Evolutionary conservation across 129 eudicot species (phyloP).

Genomic region (Flaveria robusta): DNA sequence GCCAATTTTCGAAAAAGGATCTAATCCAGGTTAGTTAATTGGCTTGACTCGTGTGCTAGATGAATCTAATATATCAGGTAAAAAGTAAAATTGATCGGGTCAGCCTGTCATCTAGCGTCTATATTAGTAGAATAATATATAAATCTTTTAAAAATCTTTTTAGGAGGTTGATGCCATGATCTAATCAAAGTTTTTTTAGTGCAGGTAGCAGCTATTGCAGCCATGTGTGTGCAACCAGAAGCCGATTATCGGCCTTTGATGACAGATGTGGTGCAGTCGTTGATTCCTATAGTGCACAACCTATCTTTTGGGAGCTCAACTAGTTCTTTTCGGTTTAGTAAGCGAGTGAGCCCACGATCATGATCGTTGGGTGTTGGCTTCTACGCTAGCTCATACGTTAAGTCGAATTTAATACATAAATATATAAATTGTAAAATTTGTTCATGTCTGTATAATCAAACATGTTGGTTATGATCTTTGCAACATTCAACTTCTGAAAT

Average conservation of each 20-base stretch:
- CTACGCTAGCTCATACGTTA: neutral
- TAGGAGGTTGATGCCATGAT: neutral
- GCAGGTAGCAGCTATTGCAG: slow-evolving; percentile 91
- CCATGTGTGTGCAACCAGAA: slow-evolving; percentile 94
- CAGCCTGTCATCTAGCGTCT: neutral
- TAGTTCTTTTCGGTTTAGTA: slow-evolving; percentile 55
- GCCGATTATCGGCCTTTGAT: slow-evolving; percentile 91
- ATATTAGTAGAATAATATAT: neutral
- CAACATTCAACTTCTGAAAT: neutral
- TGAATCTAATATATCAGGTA: neutral
- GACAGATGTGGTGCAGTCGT: slow-evolving; percentile 92
- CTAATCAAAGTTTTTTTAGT: neutral
- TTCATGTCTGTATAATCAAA: neutral
- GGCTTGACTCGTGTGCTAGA: neutral
- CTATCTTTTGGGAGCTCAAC: slow-evolving; percentile 46
- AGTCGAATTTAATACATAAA: neutral
- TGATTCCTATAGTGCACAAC: slow-evolving; percentile 74
- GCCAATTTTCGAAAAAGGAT: slow-evolving; percentile 69
- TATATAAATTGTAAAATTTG: slow-evolving; percentile 3
- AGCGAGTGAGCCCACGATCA: slow-evolving; percentile 57
- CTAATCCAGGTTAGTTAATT: slow-evolving; percentile 68
- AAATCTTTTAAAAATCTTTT: neutral
- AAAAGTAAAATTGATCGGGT: neutral
- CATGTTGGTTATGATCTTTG: neutral
- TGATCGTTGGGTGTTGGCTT: slow-evolving; percentile 27